phyloP scores from a whole-genome alignment of 495 filamentous ascomycete species.

The Terfezia boudieri region DNA sequence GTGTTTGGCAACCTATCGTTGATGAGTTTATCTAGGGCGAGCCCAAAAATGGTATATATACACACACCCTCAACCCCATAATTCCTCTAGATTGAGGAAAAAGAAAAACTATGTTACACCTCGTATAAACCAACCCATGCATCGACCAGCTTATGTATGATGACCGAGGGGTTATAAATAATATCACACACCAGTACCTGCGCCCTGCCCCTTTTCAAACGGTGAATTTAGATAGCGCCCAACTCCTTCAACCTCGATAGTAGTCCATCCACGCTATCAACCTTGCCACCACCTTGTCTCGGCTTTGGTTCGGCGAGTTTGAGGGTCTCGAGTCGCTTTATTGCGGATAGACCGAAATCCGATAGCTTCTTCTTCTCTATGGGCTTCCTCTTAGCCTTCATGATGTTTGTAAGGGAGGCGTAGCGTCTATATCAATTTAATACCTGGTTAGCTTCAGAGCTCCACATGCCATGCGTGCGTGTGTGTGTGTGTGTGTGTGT shows the following conservation, averaged over 20 bases:
- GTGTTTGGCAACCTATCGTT: too few relatives aligned
- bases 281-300: slow-evolving; percentile 84
- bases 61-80: too few relatives aligned
- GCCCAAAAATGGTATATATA: too few relatives aligned
- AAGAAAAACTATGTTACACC: too few relatives aligned
- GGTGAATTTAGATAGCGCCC: slow-evolving; percentile 47
- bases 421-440: slow-evolving; percentile 31
- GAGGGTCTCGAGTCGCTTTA: slow-evolving; percentile 60
- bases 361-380: slow-evolving; percentile 69
- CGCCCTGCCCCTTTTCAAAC: too few relatives aligned
- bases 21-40: too few relatives aligned
- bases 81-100: too few relatives aligned
- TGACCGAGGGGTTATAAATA: too few relatives aligned
- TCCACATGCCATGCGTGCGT: background rate
- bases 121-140: too few relatives aligned
- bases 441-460: background rate
- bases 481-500: too few relatives aligned
- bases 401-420: slow-evolving; percentile 89
- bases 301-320: slow-evolving; percentile 75
- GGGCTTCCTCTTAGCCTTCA: slow-evolving; percentile 99
- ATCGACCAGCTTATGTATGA: too few relatives aligned
- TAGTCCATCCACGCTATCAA: slow-evolving; percentile 86
- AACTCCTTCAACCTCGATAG: slow-evolving; percentile 85
- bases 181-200: too few relatives aligned
- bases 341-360: slow-evolving; percentile 55